Evolutionary conservation across 306 rosid genomes (phyloP).

Genomic region (Bauhinia variegata): DNA sequence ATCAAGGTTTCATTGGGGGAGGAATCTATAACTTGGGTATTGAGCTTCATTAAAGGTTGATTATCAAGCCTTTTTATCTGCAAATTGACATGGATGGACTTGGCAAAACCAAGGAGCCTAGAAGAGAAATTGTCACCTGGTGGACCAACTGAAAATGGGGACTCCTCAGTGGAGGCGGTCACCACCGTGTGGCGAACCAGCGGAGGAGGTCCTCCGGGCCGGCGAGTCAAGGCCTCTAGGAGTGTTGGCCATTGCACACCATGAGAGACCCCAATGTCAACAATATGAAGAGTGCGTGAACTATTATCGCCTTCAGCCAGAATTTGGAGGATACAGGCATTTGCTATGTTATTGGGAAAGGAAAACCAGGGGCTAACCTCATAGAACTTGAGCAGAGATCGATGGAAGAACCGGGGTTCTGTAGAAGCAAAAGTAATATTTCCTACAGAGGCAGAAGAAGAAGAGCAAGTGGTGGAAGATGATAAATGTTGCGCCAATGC

Average conservation of each 20-base stretch:
- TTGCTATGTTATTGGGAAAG: slow-evolving; percentile 80
- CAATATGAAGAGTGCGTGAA: slow-evolving; percentile 62
- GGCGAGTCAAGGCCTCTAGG: slow-evolving; percentile 78
- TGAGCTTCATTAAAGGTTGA: slow-evolving; percentile 52
- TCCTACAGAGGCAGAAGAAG: slow-evolving; percentile 43
- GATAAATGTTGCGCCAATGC: slow-evolving; percentile 66
- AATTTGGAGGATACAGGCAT: slow-evolving; percentile 78
- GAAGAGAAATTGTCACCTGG: slow-evolving; percentile 67
- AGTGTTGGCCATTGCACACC: slow-evolving; percentile 93
- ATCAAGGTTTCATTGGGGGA: slow-evolving; percentile 62
- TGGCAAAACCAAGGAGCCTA: slow-evolving; percentile 71
- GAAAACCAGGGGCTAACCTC: slow-evolving; percentile 97
- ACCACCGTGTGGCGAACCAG: slow-evolving; percentile 77
- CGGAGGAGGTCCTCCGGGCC: slow-evolving; percentile 85
- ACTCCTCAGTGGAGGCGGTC: slow-evolving; percentile 52
- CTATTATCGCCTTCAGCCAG: slow-evolving; percentile 55
- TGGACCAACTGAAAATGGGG: slow-evolving; percentile 77
- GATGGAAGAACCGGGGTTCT: slow-evolving; percentile 67
- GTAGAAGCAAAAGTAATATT: slow-evolving; percentile 61
- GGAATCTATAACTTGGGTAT: slow-evolving; percentile 45
- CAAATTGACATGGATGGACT: slow-evolving; percentile 65
- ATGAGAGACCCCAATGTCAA: slow-evolving; percentile 93
- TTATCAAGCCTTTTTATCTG: slow-evolving; percentile 67
- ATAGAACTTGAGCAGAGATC: slow-evolving; percentile 70
- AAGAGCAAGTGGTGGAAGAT: slow-evolving; percentile 32